Conservation (phyloP, 306 rosid genomes). For the Acacia acuminata region DNA sequence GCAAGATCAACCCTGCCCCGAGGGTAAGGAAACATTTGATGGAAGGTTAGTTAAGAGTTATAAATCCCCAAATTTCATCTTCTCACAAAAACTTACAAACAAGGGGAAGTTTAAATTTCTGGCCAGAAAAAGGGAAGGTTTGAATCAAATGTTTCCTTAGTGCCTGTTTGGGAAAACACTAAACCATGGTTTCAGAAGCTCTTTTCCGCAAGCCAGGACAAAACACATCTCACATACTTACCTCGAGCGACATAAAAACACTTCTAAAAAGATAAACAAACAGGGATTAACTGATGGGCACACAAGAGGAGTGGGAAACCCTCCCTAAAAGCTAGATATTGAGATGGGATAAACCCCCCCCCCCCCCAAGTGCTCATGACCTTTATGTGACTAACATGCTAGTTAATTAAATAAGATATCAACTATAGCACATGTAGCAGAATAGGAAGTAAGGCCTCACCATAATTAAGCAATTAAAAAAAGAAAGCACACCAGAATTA, state of each 20-base stretch:
- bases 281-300: background rate
- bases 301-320: background rate
- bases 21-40: background rate
- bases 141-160: background rate
- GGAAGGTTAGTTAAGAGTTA: background rate
- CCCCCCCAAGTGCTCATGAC: background rate
- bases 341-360: background rate
- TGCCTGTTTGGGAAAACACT: too few relatives aligned
- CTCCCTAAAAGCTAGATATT: background rate
- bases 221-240: too few relatives aligned
- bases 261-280: too few relatives aligned
- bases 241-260: too few relatives aligned
- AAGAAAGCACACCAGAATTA: background rate
- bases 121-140: background rate
- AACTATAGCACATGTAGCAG: slow-evolving; percentile 6
- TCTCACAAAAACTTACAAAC: background rate
- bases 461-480: background rate
- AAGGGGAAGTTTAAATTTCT: background rate
- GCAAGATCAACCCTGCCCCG: background rate
- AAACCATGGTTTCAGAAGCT: too few relatives aligned
- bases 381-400: background rate
- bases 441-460: slow-evolving; percentile 12
- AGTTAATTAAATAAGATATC: background rate
- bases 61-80: background rate
- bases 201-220: too few relatives aligned